Conservation (phyloP, 2,329 filamentous ascomycete genomes). For the Trichoderma sp. region DNA sequence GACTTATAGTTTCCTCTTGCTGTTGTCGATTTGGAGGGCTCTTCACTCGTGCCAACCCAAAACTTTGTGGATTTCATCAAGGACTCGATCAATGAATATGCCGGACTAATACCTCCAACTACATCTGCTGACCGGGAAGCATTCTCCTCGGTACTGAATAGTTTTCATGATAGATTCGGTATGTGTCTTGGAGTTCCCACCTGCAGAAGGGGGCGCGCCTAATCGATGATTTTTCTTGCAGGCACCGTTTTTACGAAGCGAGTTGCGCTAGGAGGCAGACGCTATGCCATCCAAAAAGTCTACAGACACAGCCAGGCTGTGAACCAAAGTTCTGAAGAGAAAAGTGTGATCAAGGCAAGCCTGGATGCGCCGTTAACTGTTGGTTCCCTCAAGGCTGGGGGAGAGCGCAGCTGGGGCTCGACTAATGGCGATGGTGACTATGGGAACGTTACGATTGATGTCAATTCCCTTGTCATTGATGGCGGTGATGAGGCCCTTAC, state of each 20-base stretch:
- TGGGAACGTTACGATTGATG: background rate
- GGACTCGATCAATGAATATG: background rate
- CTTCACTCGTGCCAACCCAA: background rate
- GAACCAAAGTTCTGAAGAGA: background rate
- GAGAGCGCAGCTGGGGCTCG: background rate
- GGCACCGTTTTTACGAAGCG: background rate
- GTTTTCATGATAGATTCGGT: background rate
- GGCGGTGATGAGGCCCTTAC: background rate
- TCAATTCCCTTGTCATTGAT: background rate
- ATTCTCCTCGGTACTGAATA: background rate
- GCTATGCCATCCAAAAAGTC: background rate
- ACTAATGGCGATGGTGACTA: background rate
- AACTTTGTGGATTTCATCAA: background rate
- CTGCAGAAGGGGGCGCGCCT: background rate
- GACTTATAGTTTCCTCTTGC: background rate
- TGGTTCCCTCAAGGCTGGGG: background rate
- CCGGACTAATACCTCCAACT: background rate
- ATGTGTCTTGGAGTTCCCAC: background rate
- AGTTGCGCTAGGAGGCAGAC: background rate
- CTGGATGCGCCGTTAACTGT: background rate
- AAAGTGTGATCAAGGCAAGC: background rate
- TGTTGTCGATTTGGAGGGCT: background rate
- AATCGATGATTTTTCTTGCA: background rate
- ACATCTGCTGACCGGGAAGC: background rate
- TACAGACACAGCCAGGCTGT: background rate